Percentiles rank a stretch among this genome's conserved stretches.
Evolutionary conservation across 495 filamentous ascomycete species (phyloP).

Genomic region (Filosporella fistucella): DNA sequence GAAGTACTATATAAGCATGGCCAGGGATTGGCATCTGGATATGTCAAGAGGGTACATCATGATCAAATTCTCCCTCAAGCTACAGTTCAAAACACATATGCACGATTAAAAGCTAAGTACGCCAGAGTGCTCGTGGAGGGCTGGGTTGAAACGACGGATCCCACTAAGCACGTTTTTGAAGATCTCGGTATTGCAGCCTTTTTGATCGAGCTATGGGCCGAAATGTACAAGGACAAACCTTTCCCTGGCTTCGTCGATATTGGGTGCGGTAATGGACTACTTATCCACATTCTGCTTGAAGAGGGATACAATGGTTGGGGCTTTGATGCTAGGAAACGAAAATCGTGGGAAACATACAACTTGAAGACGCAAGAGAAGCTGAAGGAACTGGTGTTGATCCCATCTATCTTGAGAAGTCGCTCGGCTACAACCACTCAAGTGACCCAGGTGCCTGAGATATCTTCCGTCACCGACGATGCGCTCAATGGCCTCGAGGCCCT

Average conservation of each 20-base stretch:
- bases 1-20: slow-evolving; percentile 73
- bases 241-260: slow-evolving; percentile 96
- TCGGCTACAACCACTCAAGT: not conserved
- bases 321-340: slow-evolving; percentile 80
- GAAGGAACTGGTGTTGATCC: slow-evolving; percentile 71
- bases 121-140: slow-evolving; percentile 56
- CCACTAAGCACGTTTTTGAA: slow-evolving; percentile 90
- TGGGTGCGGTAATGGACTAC: slow-evolving; percentile 89
- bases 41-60: slow-evolving; percentile 69
- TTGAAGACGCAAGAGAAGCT: slow-evolving; percentile 48
- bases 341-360: slow-evolving; percentile 75
- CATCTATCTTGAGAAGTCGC: slow-evolving; percentile 39
- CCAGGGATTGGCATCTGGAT: slow-evolving; percentile 54
- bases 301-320: slow-evolving; percentile 88
- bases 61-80: slow-evolving; percentile 73
- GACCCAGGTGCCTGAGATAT: not conserved
- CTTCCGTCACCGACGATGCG: not conserved
- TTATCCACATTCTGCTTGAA: slow-evolving; percentile 76
- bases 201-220: slow-evolving; percentile 84
- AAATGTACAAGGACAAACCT: slow-evolving; percentile 59
- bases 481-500: not conserved
- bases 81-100: slow-evolving; percentile 73
- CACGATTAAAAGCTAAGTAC: slow-evolving; percentile 73
- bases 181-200: slow-evolving; percentile 92
- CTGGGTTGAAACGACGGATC: slow-evolving; percentile 87